Conservation (phyloP, 768 basidiomycete genomes). For the Mycena amicta region DNA sequence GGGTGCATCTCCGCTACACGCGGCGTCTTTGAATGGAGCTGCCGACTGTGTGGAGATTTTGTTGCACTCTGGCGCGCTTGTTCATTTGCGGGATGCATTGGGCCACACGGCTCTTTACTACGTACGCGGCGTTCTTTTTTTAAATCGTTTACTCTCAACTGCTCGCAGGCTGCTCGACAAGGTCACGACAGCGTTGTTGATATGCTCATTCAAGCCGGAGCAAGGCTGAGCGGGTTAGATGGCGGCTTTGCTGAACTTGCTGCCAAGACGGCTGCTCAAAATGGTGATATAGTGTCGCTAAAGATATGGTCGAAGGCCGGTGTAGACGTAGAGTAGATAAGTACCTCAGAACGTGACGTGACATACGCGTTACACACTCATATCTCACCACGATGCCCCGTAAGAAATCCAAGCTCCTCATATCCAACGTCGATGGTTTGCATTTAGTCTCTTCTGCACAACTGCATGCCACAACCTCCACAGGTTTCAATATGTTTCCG, state of each 20-base stretch:
- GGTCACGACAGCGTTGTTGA: constrained; percentile 64
- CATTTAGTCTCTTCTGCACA: too few species aligned
- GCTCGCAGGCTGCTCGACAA: constrained; percentile 70
- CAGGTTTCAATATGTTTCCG: too few species aligned
- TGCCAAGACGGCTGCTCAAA: constrained; percentile 34
- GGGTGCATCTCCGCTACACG: constrained; percentile 77
- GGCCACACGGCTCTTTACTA: constrained; percentile 88
- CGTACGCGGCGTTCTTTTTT: constrained; percentile 41
- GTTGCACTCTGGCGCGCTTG: constrained; percentile 74
- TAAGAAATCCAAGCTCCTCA: constrained; percentile 1
- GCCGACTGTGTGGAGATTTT: constrained; percentile 47
- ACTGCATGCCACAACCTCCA: too few species aligned
- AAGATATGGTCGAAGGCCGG: constrained; percentile 64
- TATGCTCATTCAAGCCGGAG: constrained; percentile 70
- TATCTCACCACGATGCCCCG: not conserved
- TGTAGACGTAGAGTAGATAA: constrained; percentile 21
- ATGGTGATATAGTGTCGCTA: constrained; percentile 46
- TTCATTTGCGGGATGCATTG: constrained; percentile 77
- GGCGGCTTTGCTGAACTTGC: constrained; percentile 59
- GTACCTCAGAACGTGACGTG: too few species aligned
- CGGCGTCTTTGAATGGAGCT: constrained; percentile 73
- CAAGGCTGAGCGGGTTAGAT: constrained; percentile 71
- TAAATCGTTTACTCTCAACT: constrained; percentile 6
- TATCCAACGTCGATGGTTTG: not conserved
- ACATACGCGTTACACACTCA: not conserved